A percentile compares a stretch with the other conserved stretches of the same genome.
These are phyloP conservation scores for Suzukiozyma palmioleophila DNA, from an alignment of 1,139 yeast species.

Conservation along the genomic window DNA sequence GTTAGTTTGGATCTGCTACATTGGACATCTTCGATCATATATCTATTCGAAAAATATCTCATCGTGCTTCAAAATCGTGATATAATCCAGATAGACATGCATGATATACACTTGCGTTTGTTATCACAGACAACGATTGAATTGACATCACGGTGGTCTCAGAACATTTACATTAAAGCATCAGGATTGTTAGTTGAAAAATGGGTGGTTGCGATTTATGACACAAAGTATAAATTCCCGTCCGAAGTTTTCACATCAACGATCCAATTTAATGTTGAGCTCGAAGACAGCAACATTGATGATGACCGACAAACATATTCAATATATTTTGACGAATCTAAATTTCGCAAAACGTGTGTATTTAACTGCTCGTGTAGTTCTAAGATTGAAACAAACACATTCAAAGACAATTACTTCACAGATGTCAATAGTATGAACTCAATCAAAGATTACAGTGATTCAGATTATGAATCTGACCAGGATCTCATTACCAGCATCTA, in stretches of 20 bases:
- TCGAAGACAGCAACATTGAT: neutral
- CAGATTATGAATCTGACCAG: constrained; percentile 22
- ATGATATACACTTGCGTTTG: neutral
- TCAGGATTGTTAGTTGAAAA: constrained; percentile 29
- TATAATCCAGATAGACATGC: constrained; percentile 1
- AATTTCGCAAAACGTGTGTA: neutral
- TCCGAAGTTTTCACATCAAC: constrained; percentile 35
- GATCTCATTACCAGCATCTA: constrained; percentile 13
- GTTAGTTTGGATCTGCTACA: neutral
- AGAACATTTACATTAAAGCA: neutral
- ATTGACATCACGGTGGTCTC: neutral
- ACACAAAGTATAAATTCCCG: constrained; percentile 28
- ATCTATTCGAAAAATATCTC: constrained; percentile 1
- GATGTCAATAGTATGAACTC: neutral
- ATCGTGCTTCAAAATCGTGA: neutral
- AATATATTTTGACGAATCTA: constrained; percentile 2
- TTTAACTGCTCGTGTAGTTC: neutral
- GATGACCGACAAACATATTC: neutral
- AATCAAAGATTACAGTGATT: constrained; percentile 7
- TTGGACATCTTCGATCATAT: constrained; percentile 1
- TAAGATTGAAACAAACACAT: neutral
- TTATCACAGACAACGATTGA: neutral
- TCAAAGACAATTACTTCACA: neutral
- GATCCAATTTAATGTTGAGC: constrained; percentile 12
- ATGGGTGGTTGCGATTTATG: constrained; percentile 44